Percentiles rank a stretch among this genome's conserved stretches.
Evolutionary conservation across 257 asterid genomes (phyloP).

Genomic region (Lavandula angustifolia): DNA sequence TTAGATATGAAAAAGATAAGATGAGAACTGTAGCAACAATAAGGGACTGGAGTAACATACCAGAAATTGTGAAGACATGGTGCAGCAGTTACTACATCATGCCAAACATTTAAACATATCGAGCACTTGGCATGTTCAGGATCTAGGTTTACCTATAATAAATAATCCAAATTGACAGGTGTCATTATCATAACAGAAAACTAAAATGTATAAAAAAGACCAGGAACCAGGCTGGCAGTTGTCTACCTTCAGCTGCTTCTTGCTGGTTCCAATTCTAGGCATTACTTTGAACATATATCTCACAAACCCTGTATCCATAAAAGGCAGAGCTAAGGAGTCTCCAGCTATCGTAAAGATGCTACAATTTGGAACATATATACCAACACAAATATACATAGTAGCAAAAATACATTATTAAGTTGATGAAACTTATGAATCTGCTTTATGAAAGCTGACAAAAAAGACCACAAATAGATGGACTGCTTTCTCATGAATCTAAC

Average conservation of each 20-base stretch:
- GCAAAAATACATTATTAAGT: constrained; percentile 12
- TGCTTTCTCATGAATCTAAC: constrained; percentile 1
- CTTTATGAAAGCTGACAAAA: not conserved
- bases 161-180: constrained; percentile 22
- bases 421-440: constrained; percentile 17
- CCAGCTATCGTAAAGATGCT: constrained; percentile 19
- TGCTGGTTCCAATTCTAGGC: constrained; percentile 55
- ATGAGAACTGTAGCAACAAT: constrained; percentile 7
- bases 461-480: not conserved
- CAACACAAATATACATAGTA: not conserved
- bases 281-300: constrained; percentile 71
- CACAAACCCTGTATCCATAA: constrained; percentile 61
- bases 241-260: constrained; percentile 70
- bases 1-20: constrained; percentile 6
- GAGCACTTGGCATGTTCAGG: constrained; percentile 91
- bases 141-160: constrained; percentile 62
- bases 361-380: not conserved
- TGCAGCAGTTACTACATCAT: constrained; percentile 91
- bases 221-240: constrained; percentile 1
- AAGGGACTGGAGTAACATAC: constrained; percentile 41
- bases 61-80: constrained; percentile 99
- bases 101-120: constrained; percentile 89
- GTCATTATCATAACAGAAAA: constrained; percentile 16
- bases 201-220: constrained; percentile 3
- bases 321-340: constrained; percentile 3